A percentile compares a stretch with the other conserved stretches of the same genome.
Evolutionary conservation across 2,329 filamentous ascomycete species (phyloP).

Genomic region (Calonectria naviculata): DNA sequence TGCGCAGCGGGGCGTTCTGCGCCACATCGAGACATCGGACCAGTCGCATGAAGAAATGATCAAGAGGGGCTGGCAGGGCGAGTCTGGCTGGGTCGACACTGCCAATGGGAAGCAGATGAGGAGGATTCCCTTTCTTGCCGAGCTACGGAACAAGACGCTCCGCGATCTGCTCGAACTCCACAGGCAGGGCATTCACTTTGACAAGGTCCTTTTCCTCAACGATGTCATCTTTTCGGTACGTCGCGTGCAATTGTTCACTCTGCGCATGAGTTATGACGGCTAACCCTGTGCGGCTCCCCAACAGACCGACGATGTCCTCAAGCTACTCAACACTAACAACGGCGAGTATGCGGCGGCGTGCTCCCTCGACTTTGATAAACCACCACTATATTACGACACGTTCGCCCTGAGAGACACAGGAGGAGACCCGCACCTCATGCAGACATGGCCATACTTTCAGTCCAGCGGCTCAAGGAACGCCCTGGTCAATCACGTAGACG

Average conservation of each 20-base stretch:
- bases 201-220: slow-evolving; percentile 71
- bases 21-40: slow-evolving; percentile 67
- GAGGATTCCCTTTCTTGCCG: slow-evolving; percentile 76
- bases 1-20: slow-evolving; percentile 61
- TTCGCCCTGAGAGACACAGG: slow-evolving; percentile 68
- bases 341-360: slow-evolving; percentile 72
- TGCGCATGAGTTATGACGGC: background rate
- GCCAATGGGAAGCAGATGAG: slow-evolving; percentile 65
- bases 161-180: slow-evolving; percentile 65
- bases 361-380: slow-evolving; percentile 67
- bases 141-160: slow-evolving; percentile 72
- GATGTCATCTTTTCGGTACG: slow-evolving; percentile 71
- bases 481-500: slow-evolving; percentile 58
- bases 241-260: background rate
- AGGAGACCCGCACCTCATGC: slow-evolving; percentile 62
- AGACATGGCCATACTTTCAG: slow-evolving; percentile 70
- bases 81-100: slow-evolving; percentile 74
- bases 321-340: slow-evolving; percentile 65
- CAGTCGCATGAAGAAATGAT: slow-evolving; percentile 69
- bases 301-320: slow-evolving; percentile 65
- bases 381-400: slow-evolving; percentile 69
- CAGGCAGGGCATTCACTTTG: slow-evolving; percentile 62
- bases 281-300: slow-evolving; percentile 2
- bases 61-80: slow-evolving; percentile 50
- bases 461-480: slow-evolving; percentile 62